These are phyloP conservation scores for Raphanus raphanistrum DNA, from an alignment of 345 rosid species.

Conservation along the genomic window DNA sequence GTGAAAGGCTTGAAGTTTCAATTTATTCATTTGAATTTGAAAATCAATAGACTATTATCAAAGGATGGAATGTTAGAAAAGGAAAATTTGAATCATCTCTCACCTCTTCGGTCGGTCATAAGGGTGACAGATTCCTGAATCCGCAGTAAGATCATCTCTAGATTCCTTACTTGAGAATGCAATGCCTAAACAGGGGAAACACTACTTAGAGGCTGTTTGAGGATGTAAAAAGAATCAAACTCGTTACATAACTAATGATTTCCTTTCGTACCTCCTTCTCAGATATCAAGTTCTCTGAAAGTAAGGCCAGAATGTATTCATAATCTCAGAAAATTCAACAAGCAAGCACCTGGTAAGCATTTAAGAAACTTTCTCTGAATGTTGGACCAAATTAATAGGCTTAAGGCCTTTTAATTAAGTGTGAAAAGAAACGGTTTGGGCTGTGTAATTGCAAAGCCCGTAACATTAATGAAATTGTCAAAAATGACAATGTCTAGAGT, in stretches of 20 bases:
- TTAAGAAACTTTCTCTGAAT: slow-evolving; percentile 51
- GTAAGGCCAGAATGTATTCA: slow-evolving; percentile 39
- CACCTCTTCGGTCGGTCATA: slow-evolving; percentile 65
- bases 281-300: slow-evolving; percentile 64
- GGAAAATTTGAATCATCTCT: slow-evolving; percentile 8
- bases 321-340: background rate
- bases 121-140: slow-evolving; percentile 54
- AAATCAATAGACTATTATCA: slow-evolving; percentile 1
- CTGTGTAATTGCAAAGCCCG: too few species aligned
- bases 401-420: too few species aligned
- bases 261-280: slow-evolving; percentile 65
- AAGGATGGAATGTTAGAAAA: slow-evolving; percentile 18
- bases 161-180: slow-evolving; percentile 55
- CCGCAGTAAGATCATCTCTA: slow-evolving; percentile 54
- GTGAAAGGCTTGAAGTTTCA: background rate
- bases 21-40: background rate
- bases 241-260: slow-evolving; percentile 16
- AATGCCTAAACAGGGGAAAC: slow-evolving; percentile 48
- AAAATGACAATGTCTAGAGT: too few species aligned
- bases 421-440: too few species aligned
- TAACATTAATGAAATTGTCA: too few species aligned
- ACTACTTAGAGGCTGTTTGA: slow-evolving; percentile 14
- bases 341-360: slow-evolving; percentile 60
- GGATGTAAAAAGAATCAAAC: slow-evolving; percentile 16
- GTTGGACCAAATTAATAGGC: too few species aligned